Evolutionary conservation across 805 yeast species (phyloP), one percentile per base, ranked within the genome.

Genomic region (Saccharomyces paradoxus): DNA sequence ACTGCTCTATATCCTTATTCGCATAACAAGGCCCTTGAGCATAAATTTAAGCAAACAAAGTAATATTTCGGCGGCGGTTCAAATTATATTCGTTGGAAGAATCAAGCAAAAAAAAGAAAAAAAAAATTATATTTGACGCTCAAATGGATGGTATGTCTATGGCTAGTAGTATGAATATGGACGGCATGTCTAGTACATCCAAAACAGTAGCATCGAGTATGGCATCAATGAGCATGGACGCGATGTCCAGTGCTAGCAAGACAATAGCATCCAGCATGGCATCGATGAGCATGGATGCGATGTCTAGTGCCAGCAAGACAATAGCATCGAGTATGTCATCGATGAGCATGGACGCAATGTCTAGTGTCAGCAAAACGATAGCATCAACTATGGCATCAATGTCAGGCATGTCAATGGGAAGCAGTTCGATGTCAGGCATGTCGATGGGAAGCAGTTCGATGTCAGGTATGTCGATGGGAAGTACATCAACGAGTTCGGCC

Each of bases 171-270:
- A 41, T 32, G 46, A 32, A 32, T 27, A 52, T 49, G 54, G 37
- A 30, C 28, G 54, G 50, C 53, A 49, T 50, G 47, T 47, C 50
- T 49, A 24, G 41, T 12, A 17, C 46, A n/a, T 31, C 51, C 8
- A 50, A 37, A 31, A 48, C 46, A 12, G 17, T 41, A 12, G 54
- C 53, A 50, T 30, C 54, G 22, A 50, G 54, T n/a, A 58, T 51
- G 53, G 31, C 48, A 4, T 56, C 52, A 55, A 54, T 56, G 59
- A 29, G 49, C 28, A 55, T 53, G 56, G 30, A 24, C 28, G 21
- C 30, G 12, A 46, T 26, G 28, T 27, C 31, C 22, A 49, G 54
- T 52, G 50, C 47, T 22, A 22, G 28, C 21, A 54, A 26, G 13
- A 14, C 30, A n/a, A 32, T 53, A 2, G 12, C 48, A 2, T 49